A percentile compares a stretch with the other conserved stretches of the same genome.
phyloP scores from a whole-genome alignment of 106 monocot genomes.

The Dioscorea zingiberensis region DNA sequence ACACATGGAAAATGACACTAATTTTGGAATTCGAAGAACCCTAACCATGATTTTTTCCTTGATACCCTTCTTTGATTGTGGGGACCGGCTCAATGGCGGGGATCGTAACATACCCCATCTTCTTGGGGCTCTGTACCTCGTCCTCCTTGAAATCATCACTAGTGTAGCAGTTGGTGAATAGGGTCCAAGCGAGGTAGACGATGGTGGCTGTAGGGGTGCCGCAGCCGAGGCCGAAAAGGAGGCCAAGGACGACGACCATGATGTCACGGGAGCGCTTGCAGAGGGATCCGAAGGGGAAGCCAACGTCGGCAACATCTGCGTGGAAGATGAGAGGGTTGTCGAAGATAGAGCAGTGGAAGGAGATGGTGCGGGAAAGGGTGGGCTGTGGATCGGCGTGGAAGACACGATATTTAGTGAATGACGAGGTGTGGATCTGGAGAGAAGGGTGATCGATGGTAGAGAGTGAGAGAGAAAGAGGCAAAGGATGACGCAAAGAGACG shows the following conservation, averaged over 20 bases:
- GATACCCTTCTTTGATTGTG: too few species aligned
- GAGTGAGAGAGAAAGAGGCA: constrained; percentile 43
- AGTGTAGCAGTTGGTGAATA: too few species aligned
- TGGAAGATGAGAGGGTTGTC: not conserved
- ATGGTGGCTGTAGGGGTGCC: constrained; percentile 62
- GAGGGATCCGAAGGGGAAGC: constrained; percentile 24
- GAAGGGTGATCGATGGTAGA: constrained; percentile 13
- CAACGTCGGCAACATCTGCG: not conserved
- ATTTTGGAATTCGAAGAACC: too few species aligned
- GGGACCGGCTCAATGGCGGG: too few species aligned
- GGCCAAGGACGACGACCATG: constrained; percentile 57
- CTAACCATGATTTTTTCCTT: too few species aligned
- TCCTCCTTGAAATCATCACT: constrained; percentile 9
- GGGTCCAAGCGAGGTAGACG: too few species aligned
- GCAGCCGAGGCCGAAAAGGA: constrained; percentile 70
- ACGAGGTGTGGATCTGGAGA: not conserved
- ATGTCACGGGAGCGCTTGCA: constrained; percentile 61
- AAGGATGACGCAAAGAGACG: too few species aligned
- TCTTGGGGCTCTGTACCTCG: constrained; percentile 41
- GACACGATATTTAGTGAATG: constrained; percentile 29
- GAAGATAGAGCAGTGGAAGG: constrained; percentile 4
- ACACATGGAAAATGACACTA: too few species aligned
- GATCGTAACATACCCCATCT: constrained; percentile 45
- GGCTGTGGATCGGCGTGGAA: constrained; percentile 9
- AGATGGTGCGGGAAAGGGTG: constrained; percentile 2